Percentiles rank a stretch among this genome's conserved stretches.
Conservation (phyloP, 73 alveolate species). For the Blepharisma stoltei region DNA sequence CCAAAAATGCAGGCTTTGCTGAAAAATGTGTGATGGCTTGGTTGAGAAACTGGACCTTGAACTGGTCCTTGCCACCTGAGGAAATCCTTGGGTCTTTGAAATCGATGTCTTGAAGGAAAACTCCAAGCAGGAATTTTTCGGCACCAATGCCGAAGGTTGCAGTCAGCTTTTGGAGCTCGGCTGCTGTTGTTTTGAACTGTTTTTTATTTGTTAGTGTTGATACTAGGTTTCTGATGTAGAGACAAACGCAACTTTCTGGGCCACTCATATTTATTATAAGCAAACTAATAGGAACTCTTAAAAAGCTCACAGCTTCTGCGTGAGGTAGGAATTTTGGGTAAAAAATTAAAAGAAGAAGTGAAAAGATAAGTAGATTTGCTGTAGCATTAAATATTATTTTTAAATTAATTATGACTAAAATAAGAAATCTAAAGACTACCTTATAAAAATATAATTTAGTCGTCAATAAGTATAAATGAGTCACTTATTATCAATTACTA, state of each 20-base stretch:
- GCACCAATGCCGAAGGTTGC: constrained; percentile 35
- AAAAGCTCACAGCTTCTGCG: too few species aligned
- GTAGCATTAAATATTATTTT: too few species aligned
- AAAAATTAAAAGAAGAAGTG: too few species aligned
- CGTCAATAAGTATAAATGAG: too few species aligned
- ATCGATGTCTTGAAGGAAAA: constrained; percentile 51
- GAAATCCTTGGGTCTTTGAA: constrained; percentile 47
- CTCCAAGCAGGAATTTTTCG: constrained; percentile 52
- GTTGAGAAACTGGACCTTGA: constrained; percentile 49
- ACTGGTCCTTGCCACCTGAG: constrained; percentile 45
- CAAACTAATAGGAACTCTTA: too few species aligned
- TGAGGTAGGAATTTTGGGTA: too few species aligned
- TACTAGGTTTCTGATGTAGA: constrained; percentile 22
- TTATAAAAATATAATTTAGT: too few species aligned
- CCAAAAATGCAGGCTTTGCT: constrained; percentile 41
- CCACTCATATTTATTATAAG: not conserved
- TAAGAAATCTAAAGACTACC: too few species aligned
- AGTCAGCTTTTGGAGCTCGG: constrained; percentile 4
- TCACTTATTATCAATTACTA: too few species aligned
- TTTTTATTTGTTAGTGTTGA: constrained; percentile 21
- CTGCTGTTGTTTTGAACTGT: constrained; percentile 17
- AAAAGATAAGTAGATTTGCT: too few species aligned
- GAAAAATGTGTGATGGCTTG: constrained; percentile 34
- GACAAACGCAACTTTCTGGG: constrained; percentile 23
- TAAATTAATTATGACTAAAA: too few species aligned